Conservation (phyloP, 345 rosid species). For the Eutrema heterophyllum region DNA sequence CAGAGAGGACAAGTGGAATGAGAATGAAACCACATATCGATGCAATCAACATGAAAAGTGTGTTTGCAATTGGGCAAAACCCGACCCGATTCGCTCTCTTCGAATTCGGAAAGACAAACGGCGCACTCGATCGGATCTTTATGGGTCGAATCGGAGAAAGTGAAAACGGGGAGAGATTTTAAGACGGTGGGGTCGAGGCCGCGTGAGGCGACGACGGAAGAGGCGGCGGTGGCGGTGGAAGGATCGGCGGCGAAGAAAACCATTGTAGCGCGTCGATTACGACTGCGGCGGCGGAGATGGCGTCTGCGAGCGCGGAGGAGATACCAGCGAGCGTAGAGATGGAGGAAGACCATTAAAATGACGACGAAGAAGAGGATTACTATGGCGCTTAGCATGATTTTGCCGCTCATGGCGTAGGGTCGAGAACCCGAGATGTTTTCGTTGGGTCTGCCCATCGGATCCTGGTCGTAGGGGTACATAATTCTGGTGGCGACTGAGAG, state of each 20-base stretch:
- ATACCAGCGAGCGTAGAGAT: constrained; percentile 93
- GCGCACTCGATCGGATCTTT: constrained; percentile 64
- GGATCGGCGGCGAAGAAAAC: constrained; percentile 49
- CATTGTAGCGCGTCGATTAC: constrained; percentile 43
- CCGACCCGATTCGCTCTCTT: constrained; percentile 75
- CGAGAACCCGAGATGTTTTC: background rate
- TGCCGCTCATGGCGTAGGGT: constrained; percentile 60
- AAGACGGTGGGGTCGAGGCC: constrained; percentile 62
- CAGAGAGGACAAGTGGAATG: constrained; percentile 94
- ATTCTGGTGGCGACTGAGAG: background rate
- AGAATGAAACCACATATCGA: constrained; percentile 97
- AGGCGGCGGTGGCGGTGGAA: background rate
- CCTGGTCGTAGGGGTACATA: constrained; percentile 17
- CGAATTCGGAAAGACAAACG: constrained; percentile 83
- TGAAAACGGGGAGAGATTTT: constrained; percentile 63
- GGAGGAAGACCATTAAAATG: constrained; percentile 57
- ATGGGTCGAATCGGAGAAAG: constrained; percentile 38
- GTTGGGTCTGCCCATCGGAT: background rate
- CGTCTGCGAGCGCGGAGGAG: constrained; percentile 60
- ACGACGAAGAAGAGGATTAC: constrained; percentile 68
- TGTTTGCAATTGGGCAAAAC: constrained; percentile 76
- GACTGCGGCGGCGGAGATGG: constrained; percentile 37
- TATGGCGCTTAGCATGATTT: constrained; percentile 65
- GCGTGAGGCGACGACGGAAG: constrained; percentile 19
- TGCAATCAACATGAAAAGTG: constrained; percentile 74